Evolutionary conservation across 2,329 filamentous ascomycete genomes (phyloP).

Genomic region (Sclerotinia spermophila): DNA sequence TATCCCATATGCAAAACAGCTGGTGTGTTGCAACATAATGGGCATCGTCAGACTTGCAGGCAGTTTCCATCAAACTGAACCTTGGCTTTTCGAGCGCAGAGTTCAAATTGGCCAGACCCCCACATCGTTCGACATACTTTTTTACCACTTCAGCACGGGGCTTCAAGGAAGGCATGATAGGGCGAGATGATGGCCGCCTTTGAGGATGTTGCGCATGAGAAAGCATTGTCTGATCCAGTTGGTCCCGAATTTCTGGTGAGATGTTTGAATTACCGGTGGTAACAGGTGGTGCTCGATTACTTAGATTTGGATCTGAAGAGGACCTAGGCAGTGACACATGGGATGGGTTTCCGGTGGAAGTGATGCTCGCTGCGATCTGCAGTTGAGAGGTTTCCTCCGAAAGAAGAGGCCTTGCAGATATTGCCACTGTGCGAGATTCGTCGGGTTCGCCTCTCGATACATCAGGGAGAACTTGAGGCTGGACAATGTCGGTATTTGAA

Average conservation of each 20-base stretch:
- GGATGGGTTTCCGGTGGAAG: not conserved
- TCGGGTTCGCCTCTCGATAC: slow-evolving; percentile 4
- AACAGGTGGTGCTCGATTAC: not conserved
- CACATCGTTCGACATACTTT: slow-evolving; percentile 27
- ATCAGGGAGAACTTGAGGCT: not conserved
- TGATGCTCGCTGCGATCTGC: not conserved
- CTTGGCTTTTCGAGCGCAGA: slow-evolving; percentile 45
- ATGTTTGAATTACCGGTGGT: not conserved
- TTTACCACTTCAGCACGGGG: slow-evolving; percentile 29
- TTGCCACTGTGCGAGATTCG: slow-evolving; percentile 6
- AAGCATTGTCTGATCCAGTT: not conserved
- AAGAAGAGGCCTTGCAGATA: slow-evolving; percentile 6
- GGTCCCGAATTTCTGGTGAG: not conserved
- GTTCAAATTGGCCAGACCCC: slow-evolving; percentile 31
- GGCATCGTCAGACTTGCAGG: slow-evolving; percentile 52
- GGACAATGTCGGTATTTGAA: slow-evolving; percentile 3
- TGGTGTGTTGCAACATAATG: slow-evolving; percentile 67
- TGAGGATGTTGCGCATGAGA: slow-evolving; percentile 22
- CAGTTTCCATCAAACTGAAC: slow-evolving; percentile 52
- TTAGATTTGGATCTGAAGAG: not conserved
- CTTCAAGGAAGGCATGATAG: slow-evolving; percentile 28
- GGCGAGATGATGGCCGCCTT: slow-evolving; percentile 22
- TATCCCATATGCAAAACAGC: slow-evolving; percentile 55
- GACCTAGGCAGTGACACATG: not conserved
- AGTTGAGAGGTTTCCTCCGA: not conserved